Percentiles rank a stretch among this genome's conserved stretches.
Conservation (phyloP, 1,139 yeast species). For the Taphrina deformans region DNA sequence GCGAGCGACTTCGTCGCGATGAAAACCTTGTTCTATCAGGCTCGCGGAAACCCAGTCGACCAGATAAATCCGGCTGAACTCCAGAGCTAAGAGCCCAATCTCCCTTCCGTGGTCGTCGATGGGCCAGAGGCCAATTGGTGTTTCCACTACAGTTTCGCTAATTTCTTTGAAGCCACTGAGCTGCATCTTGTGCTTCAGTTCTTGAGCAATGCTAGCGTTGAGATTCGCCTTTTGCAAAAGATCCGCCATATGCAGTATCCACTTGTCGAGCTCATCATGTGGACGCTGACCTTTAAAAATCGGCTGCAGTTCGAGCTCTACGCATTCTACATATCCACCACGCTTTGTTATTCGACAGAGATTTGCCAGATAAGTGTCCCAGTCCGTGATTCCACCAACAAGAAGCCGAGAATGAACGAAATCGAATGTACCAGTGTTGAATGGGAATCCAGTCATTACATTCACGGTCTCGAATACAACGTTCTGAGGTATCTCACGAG, state of each 20-base stretch:
- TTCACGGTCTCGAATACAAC: conserved; percentile 36
- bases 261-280: not conserved
- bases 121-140: conserved; percentile 35
- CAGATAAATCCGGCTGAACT: conserved; percentile 16
- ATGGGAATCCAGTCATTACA: conserved; percentile 37
- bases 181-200: conserved; percentile 9
- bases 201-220: not conserved
- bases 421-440: conserved; percentile 33
- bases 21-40: not conserved
- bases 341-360: conserved; percentile 35
- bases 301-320: conserved; percentile 33
- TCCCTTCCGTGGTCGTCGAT: conserved; percentile 19
- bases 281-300: not conserved
- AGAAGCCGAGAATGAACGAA: conserved; percentile 37
- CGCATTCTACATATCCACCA: conserved; percentile 35
- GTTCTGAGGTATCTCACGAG: conserved; percentile 25
- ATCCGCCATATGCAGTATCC: not conserved
- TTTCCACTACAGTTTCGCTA: conserved; percentile 25
- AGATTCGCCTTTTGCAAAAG: not conserved
- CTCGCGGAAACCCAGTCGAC: conserved; percentile 9
- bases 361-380: conserved; percentile 35
- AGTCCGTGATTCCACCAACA: conserved; percentile 34
- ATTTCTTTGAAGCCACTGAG: conserved; percentile 30
- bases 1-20: not conserved
- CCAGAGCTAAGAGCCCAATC: conserved; percentile 34